Conservation (phyloP, 495 filamentous ascomycete species). For the Niebla homalea region DNA sequence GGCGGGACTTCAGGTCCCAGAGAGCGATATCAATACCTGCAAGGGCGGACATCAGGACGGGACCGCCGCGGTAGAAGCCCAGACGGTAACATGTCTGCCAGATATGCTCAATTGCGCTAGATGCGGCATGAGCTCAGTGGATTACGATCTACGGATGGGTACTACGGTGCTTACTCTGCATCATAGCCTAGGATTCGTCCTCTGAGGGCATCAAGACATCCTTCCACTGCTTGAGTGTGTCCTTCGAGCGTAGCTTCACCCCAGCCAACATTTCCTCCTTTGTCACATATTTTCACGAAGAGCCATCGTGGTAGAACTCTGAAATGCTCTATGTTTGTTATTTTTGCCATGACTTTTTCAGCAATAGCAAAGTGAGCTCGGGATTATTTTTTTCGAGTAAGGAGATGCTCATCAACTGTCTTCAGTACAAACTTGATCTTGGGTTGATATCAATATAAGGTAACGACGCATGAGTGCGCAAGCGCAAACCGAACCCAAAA, state of each 20-base stretch:
- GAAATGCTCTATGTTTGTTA: slow-evolving; percentile 60
- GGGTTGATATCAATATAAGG: no score
- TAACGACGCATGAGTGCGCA: no score
- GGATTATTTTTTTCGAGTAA: not conserved
- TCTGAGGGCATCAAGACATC: slow-evolving; percentile 54
- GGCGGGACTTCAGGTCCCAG: slow-evolving; percentile 60
- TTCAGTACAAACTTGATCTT: no score
- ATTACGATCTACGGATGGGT: not conserved
- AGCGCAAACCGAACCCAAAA: no score
- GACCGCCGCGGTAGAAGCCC: slow-evolving; percentile 70
- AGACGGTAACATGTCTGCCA: slow-evolving; percentile 62
- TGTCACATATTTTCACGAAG: slow-evolving; percentile 63
- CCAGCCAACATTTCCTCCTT: slow-evolving; percentile 54
- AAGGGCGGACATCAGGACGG: slow-evolving; percentile 71
- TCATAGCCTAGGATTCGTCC: slow-evolving; percentile 53
- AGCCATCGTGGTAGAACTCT: slow-evolving; percentile 64
- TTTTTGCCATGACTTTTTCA: slow-evolving; percentile 42
- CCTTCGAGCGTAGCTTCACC: slow-evolving; percentile 68
- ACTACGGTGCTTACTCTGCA: slow-evolving; percentile 44
- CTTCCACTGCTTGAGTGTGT: slow-evolving; percentile 63
- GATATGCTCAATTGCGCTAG: slow-evolving; percentile 66
- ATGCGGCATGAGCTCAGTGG: slow-evolving; percentile 8
- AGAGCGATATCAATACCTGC: slow-evolving; percentile 72
- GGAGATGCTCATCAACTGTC: not conserved
- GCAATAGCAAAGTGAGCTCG: not conserved